Base-by-base conservation (phyloP, 2,329 filamentous ascomycete genomes). In the Hymenoscyphus infarciens region DNA sequence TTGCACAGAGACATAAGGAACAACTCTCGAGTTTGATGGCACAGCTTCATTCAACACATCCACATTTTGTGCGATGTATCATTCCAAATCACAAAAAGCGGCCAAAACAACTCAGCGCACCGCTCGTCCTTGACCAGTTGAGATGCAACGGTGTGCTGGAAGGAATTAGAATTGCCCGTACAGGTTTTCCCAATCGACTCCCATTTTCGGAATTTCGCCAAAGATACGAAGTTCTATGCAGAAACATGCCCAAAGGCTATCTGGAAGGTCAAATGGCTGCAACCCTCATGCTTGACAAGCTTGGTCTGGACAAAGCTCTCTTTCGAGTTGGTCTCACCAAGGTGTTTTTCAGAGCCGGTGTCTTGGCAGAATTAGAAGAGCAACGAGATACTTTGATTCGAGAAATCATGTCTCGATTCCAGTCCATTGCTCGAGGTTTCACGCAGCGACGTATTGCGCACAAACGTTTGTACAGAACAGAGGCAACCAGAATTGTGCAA, bases 71-170 rank as follows among this genome's bases (percentile, higher is more conserved):
- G 33, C 90, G 95, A 56, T 99, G 95, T 74, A 99, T 99, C 66
- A 82, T 99, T 64, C 96, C 95, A 3, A 99, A 99, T 73, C 95
- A 99, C 80, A 97, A 97, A 77, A 99, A 99, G 77, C 85, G 88
- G 27, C 92, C 95, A 0, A 99, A 99, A 77, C 90, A 93, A 73
- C 92, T 98, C 76, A 91, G 90, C 73, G 91, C 91, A 2, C 86
- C 92, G 2, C 84, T 99, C n/a, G 96, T 99, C 1, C 83, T 99
- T 5, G 95, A 99, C 72, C 96, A 99, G 75, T 80, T 99, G n/a
- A 87, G 95, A 59, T 99, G 95, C 78, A 99, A 99, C 74, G 95
- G 95, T 89, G 95, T 99, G 2, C 82, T 99, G n/a, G 95, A 99
- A 78, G 95, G 95, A 66, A 99, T 99, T 72, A 87, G 95, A 65